Conservation (phyloP, 75 land plant genomes). For the Selaginella moellendorffii region DNA sequence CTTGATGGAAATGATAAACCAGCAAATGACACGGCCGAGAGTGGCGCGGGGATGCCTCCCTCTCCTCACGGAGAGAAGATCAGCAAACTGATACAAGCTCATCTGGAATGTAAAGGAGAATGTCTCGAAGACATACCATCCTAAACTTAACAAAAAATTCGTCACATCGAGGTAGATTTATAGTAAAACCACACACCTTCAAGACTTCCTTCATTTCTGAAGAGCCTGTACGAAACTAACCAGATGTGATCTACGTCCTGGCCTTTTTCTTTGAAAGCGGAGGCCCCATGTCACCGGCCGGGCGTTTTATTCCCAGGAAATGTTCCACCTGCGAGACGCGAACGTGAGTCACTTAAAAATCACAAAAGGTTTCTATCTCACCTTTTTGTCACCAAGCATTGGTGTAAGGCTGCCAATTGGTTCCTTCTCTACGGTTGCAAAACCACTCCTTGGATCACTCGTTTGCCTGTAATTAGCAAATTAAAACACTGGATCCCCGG, state of each 20-base stretch:
- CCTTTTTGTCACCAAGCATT: slow-evolving; percentile 88
- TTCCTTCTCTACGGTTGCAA: slow-evolving; percentile 89
- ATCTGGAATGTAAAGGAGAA: no score
- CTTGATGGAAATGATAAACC: no score
- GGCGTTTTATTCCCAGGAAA: slow-evolving; percentile 79
- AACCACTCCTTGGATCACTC: slow-evolving; percentile 92
- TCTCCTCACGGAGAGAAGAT: no score
- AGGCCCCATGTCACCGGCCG: slow-evolving; percentile 34
- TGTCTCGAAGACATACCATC: no score
- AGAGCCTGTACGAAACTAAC: no score
- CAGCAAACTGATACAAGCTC: no score
- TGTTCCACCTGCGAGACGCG: slow-evolving; percentile 45
- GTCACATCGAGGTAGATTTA: no score
- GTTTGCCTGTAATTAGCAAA: slow-evolving; percentile 44
- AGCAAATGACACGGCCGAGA: no score
- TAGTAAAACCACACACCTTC: no score
- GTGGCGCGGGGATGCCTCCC: no score
- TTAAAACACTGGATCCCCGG: neutral
- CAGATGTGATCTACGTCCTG: slow-evolving; percentile 23
- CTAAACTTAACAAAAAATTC: no score
- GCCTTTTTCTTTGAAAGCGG: slow-evolving; percentile 56
- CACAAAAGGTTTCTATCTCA: neutral
- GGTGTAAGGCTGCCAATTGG: slow-evolving; percentile 80
- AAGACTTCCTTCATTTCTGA: no score
- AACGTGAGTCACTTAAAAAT: neutral